Conservation (phyloP, 495 filamentous ascomycete genomes). For the Penicillium paxilli region DNA sequence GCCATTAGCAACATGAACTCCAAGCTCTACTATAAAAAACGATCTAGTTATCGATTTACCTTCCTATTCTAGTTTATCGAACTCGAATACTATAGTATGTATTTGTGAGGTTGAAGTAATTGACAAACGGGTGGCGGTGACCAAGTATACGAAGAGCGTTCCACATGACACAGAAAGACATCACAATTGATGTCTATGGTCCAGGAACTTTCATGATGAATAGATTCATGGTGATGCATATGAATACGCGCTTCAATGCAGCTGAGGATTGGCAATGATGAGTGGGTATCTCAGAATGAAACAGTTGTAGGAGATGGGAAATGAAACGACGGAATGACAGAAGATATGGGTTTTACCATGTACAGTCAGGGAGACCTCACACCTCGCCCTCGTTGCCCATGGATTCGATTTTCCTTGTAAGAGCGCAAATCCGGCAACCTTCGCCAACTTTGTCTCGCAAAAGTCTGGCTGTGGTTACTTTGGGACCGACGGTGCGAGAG, state of each 20-base stretch:
- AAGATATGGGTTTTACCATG: neutral
- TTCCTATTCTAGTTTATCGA: neutral
- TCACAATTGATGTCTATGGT: neutral
- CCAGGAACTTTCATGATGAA: neutral
- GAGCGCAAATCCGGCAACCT: constrained; percentile 68
- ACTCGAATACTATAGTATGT: neutral
- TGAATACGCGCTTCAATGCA: neutral
- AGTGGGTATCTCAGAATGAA: neutral
- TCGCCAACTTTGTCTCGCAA: constrained; percentile 67
- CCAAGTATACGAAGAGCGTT: neutral
- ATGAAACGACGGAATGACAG: neutral
- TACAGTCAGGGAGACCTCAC: constrained; percentile 3
- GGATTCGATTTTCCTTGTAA: constrained; percentile 40
- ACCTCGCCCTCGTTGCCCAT: constrained; percentile 24
- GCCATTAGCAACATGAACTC: too few relatives aligned
- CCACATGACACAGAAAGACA: neutral
- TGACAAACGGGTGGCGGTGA: neutral
- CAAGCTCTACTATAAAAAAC: too few relatives aligned
- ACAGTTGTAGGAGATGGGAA: neutral
- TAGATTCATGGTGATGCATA: neutral
- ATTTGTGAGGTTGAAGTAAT: neutral
- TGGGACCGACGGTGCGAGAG: constrained; percentile 70
- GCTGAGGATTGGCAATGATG: neutral
- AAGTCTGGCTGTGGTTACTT: constrained; percentile 85
- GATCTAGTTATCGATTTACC: too few relatives aligned